These are phyloP conservation scores for Lachnellula cervina DNA, from an alignment of 2,329 filamentous ascomycete species.

Conservation along the genomic window DNA sequence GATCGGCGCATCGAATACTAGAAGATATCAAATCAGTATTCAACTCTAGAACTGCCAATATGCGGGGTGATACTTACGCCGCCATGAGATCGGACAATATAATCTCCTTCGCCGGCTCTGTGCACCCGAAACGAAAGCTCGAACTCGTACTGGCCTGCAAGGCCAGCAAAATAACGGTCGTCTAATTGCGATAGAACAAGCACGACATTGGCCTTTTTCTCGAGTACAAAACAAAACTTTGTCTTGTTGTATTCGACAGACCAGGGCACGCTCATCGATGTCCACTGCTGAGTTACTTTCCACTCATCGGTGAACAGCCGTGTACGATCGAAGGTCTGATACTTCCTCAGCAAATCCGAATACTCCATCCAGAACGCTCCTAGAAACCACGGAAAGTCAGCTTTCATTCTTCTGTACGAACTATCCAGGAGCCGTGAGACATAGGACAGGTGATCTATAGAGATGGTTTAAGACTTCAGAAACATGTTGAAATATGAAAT, in stretches of 20 bases:
- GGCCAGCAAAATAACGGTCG: slow-evolving; percentile 54
- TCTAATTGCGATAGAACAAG: slow-evolving; percentile 57
- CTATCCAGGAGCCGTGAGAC: too few species aligned
- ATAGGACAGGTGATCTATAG: too few species aligned
- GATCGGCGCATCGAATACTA: slow-evolving; percentile 51
- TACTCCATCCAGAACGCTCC: slow-evolving; percentile 60
- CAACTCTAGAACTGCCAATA: background rate
- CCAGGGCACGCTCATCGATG: slow-evolving; percentile 57
- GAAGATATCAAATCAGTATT: background rate
- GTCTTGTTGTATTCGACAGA: slow-evolving; percentile 54
- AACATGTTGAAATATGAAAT: too few species aligned
- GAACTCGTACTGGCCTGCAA: slow-evolving; percentile 53
- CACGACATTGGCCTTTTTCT: slow-evolving; percentile 50
- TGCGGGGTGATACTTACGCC: slow-evolving; percentile 25
- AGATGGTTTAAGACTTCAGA: too few species aligned
- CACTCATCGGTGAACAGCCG: slow-evolving; percentile 56
- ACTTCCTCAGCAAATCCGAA: slow-evolving; percentile 57
- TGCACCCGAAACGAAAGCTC: slow-evolving; percentile 46
- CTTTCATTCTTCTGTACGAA: too few species aligned
- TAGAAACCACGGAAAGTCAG: too few species aligned
- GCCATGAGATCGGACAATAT: slow-evolving; percentile 53
- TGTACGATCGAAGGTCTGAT: slow-evolving; percentile 55
- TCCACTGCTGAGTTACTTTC: slow-evolving; percentile 57
- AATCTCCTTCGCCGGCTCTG: slow-evolving; percentile 48
- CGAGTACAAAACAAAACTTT: slow-evolving; percentile 55